These are phyloP conservation scores for Magnolia officinalis DNA, from an alignment of 164 flowering plant species.

Conservation along the genomic window DNA sequence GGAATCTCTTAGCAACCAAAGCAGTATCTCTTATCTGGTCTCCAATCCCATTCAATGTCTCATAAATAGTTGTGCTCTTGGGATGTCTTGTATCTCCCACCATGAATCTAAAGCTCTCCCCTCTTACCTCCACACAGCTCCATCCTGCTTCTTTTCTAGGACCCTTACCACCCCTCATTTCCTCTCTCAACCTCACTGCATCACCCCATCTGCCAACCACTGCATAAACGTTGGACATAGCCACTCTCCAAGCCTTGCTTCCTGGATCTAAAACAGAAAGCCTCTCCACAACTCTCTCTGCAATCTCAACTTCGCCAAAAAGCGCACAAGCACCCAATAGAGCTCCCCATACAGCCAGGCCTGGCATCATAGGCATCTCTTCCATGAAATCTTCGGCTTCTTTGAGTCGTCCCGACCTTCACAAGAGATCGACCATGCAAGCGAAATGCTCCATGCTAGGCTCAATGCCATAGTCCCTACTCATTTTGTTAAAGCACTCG, in stretches of 20 bases:
- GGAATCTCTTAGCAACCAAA: neutral
- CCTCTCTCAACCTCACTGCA: conserved; percentile 17
- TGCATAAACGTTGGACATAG: conserved; percentile 18
- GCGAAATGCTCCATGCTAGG: conserved; percentile 32
- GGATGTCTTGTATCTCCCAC: conserved; percentile 30
- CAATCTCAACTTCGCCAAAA: conserved; percentile 13
- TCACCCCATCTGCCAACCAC: conserved; percentile 21
- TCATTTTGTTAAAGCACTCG: conserved; percentile 28
- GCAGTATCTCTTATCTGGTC: conserved; percentile 10
- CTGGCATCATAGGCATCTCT: conserved; percentile 24
- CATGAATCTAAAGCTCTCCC: conserved; percentile 14
- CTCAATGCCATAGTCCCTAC: conserved; percentile 25
- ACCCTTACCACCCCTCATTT: conserved; percentile 14
- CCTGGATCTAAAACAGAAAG: conserved; percentile 19
- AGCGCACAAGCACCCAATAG: conserved; percentile 21
- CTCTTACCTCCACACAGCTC: conserved; percentile 28
- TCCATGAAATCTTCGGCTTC: conserved; percentile 25
- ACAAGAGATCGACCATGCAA: conserved; percentile 29
- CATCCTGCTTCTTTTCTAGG: conserved; percentile 19
- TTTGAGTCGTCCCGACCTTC: conserved; percentile 31
- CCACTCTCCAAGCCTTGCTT: conserved; percentile 15
- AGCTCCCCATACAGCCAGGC: conserved; percentile 24
- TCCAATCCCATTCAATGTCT: conserved; percentile 8
- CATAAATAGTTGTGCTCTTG: conserved; percentile 17
- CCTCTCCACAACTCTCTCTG: conserved; percentile 14